Evolutionary conservation across 306 rosid species (phyloP).

Genomic region (Malus fusca): DNA sequence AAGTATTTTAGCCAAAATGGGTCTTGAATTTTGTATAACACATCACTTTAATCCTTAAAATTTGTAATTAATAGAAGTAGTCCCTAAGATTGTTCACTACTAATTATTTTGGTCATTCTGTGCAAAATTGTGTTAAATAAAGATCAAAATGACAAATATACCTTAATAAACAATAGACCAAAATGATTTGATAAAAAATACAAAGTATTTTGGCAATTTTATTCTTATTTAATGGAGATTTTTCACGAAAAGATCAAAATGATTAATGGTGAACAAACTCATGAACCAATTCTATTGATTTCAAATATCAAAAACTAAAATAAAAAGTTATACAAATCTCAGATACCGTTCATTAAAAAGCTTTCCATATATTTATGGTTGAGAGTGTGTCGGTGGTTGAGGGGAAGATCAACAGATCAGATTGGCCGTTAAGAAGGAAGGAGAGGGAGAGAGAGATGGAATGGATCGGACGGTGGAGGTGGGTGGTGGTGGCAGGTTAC

Average conservation of each 20-base stretch:
- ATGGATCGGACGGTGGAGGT: neutral
- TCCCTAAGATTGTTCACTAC: rapidly evolving
- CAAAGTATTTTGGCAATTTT: no score
- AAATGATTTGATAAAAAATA: no score
- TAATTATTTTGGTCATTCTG: no score
- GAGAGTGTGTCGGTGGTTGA: constrained; percentile 27
- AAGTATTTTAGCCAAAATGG: no score
- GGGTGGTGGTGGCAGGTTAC: constrained; percentile 58
- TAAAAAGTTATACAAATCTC: rapidly evolving
- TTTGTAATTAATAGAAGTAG: neutral
- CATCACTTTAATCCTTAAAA: rapidly evolving
- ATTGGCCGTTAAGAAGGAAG: neutral
- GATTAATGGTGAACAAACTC: no score
- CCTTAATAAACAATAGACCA: no score
- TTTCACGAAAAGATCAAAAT: no score
- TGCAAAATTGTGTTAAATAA: no score
- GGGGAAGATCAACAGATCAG: neutral
- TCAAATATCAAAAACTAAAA: rapidly evolving
- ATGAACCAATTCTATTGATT: rapidly evolving
- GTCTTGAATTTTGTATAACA: no score
- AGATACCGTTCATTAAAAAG: no score
- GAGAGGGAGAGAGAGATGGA: neutral
- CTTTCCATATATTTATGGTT: neutral
- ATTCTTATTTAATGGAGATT: no score
- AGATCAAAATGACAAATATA: no score